Evolutionary conservation across 2,329 filamentous ascomycete species (phyloP).

Genomic region (Colletotrichum paranaense): DNA sequence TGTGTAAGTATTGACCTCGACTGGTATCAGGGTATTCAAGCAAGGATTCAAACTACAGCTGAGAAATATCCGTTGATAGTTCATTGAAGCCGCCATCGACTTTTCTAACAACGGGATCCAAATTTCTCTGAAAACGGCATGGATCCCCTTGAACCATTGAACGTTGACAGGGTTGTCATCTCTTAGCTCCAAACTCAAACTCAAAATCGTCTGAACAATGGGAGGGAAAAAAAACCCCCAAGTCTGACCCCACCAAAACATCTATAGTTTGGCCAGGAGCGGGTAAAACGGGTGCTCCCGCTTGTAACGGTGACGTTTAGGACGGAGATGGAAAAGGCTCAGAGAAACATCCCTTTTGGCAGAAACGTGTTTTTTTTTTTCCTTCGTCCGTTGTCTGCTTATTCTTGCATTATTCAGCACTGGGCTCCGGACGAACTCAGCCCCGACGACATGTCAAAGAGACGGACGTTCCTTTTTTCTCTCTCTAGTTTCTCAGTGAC

Average conservation of each 20-base stretch:
- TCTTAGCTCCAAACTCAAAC: slow-evolving; percentile 16
- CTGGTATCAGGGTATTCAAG: no score
- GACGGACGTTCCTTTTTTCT: neutral
- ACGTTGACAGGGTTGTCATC: neutral
- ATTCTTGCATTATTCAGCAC: neutral
- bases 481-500: neutral
- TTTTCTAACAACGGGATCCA: neutral
- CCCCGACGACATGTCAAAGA: neutral
- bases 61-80: neutral
- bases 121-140: neutral
- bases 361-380: no score
- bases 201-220: neutral
- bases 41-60: neutral
- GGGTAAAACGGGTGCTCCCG: slow-evolving; percentile 2
- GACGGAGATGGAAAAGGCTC: neutral
- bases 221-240: neutral
- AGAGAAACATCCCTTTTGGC: no score
- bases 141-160: neutral
- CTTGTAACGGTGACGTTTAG: slow-evolving; percentile 10
- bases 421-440: neutral
- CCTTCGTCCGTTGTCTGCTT: neutral
- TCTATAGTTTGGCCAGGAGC: neutral
- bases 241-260: neutral
- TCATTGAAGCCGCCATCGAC: neutral
- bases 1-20: no score